A percentile compares a stretch with the other conserved stretches of the same genome.
Evolutionary conservation across 78 protist genomes (phyloP).

Genomic region (Dictyostelium brefeldianum): DNA sequence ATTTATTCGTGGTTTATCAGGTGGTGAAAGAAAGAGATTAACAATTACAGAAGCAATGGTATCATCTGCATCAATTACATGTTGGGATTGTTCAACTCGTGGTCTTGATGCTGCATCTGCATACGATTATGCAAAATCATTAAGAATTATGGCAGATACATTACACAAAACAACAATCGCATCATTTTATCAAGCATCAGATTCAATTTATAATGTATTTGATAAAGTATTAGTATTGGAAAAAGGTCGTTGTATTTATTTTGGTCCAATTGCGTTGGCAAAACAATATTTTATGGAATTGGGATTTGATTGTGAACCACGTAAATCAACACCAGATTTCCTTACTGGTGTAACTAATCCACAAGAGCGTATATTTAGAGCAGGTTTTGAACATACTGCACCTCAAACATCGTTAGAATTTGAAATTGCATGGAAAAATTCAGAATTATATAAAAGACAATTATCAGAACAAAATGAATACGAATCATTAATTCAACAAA

Average conservation of each 20-base stretch:
- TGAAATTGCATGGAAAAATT: slow-evolving; percentile 26
- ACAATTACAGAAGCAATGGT: slow-evolving; percentile 46
- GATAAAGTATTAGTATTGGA: slow-evolving; percentile 63
- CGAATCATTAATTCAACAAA: slow-evolving; percentile 4
- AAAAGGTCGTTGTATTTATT: slow-evolving; percentile 77
- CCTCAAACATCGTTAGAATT: slow-evolving; percentile 48
- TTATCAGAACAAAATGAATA: not conserved
- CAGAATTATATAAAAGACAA: slow-evolving; percentile 17
- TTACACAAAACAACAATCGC: slow-evolving; percentile 58
- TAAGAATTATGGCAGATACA: slow-evolving; percentile 36
- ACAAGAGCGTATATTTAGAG: slow-evolving; percentile 52
- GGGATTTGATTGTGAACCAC: slow-evolving; percentile 81
- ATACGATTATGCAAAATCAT: slow-evolving; percentile 53
- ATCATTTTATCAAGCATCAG: slow-evolving; percentile 74
- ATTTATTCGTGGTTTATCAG: slow-evolving; percentile 47
- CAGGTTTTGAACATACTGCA: slow-evolving; percentile 41
- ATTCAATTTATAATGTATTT: slow-evolving; percentile 48
- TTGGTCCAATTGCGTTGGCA: slow-evolving; percentile 46
- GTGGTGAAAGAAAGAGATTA: slow-evolving; percentile 66
- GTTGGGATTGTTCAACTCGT: slow-evolving; percentile 51
- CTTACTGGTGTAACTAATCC: slow-evolving; percentile 78
- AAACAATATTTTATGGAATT: slow-evolving; percentile 57
- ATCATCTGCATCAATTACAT: not conserved
- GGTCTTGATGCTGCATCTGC: slow-evolving; percentile 65
- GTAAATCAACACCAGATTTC: slow-evolving; percentile 77